These are phyloP conservation scores for Aspergillus unguis DNA, from an alignment of 2,329 filamentous ascomycete species.

Conservation along the genomic window DNA sequence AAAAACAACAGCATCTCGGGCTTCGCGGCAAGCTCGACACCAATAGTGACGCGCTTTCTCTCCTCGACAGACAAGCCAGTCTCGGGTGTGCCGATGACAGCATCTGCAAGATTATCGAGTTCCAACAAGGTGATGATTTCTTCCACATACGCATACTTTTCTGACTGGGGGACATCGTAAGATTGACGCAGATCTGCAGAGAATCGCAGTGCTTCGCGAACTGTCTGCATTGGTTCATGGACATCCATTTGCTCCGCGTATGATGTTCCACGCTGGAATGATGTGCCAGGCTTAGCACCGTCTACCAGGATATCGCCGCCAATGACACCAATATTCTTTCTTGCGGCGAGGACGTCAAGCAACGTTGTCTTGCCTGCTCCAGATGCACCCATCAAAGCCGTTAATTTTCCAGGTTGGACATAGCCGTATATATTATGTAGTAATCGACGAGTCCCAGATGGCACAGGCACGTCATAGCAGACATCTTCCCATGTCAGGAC, in stretches of 20 bases:
- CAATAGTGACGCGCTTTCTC: conserved; percentile 41
- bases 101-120: conserved; percentile 64
- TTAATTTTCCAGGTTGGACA: conserved; percentile 49
- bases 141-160: conserved; percentile 65
- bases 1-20: conserved; percentile 60
- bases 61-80: conserved; percentile 57
- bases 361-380: conserved; percentile 84
- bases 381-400: conserved; percentile 52
- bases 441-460: conserved; percentile 44
- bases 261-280: conserved; percentile 62
- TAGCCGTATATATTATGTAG: conserved; percentile 49
- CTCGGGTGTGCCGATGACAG: conserved; percentile 60
- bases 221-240: conserved; percentile 60
- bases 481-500: conserved; percentile 54
- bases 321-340: conserved; percentile 65
- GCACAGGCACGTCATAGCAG: conserved; percentile 49
- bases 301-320: conserved; percentile 62
- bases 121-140: conserved; percentile 63
- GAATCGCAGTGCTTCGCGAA: conserved; percentile 65
- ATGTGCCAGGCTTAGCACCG: conserved; percentile 54
- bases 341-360: conserved; percentile 68
- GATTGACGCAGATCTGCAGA: conserved; percentile 63
- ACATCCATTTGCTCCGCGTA: conserved; percentile 66
- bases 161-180: conserved; percentile 53
- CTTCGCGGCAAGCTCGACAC: conserved; percentile 38